phyloP scores from a whole-genome alignment of 805 yeast genomes.

The Geotrichum ghanense region DNA sequence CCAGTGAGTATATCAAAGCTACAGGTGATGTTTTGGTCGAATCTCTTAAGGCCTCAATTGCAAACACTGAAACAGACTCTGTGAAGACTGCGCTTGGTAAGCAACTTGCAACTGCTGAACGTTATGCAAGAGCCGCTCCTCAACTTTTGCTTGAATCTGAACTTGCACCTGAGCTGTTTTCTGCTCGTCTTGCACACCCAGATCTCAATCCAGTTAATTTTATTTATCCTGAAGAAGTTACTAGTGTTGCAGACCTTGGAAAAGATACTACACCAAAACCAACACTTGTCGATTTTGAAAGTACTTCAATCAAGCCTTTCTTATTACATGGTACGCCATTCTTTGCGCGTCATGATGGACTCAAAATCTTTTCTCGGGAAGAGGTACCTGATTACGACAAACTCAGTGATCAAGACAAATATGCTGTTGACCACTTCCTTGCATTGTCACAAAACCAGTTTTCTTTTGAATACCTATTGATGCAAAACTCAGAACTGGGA shows the following conservation, averaged over 20 bases:
- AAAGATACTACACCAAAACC: constrained; percentile 16
- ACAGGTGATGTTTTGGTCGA: constrained; percentile 60
- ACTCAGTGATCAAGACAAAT: constrained; percentile 61
- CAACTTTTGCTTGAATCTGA: constrained; percentile 41
- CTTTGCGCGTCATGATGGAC: constrained; percentile 80
- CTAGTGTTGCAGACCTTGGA: constrained; percentile 14
- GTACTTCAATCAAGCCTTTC: constrained; percentile 70
- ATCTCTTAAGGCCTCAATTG: constrained; percentile 40
- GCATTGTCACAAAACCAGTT: constrained; percentile 86
- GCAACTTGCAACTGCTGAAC: constrained; percentile 2
- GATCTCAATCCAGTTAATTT: constrained; percentile 91
- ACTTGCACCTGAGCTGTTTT: constrained; percentile 43
- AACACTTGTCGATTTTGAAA: constrained; percentile 74
- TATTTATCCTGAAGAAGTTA: constrained; percentile 33
- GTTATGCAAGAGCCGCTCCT: constrained; percentile 34
- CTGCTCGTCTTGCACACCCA: constrained; percentile 66
- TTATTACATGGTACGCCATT: constrained; percentile 68
- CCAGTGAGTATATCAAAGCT: constrained; percentile 51
- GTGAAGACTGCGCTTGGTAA: constrained; percentile 19
- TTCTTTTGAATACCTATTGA: constrained; percentile 71
- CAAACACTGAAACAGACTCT: constrained; percentile 35
- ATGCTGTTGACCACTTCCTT: constrained; percentile 76
- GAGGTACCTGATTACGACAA: constrained; percentile 63
- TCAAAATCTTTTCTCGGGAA: constrained; percentile 66
- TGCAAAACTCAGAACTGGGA: constrained; percentile 32